phyloP scores from a whole-genome alignment of 495 filamentous ascomycete species.

The Neurospora sp. region DNA sequence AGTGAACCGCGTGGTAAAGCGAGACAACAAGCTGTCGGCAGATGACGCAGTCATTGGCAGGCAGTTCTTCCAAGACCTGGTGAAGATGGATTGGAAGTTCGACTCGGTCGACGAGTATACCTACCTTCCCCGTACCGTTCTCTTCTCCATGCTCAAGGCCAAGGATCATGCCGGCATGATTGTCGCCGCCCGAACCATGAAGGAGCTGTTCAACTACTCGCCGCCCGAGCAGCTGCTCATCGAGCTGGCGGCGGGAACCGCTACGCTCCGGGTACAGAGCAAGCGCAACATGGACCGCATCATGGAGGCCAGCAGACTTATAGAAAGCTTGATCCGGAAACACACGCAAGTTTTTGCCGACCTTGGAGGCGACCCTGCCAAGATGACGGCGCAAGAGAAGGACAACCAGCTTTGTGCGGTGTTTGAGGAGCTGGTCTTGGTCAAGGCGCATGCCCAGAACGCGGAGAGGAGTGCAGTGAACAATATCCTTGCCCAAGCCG shows the following conservation, averaged over 20 bases:
- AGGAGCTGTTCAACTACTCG: constrained; percentile 40
- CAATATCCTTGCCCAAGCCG: constrained; percentile 31
- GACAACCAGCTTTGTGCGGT: constrained; percentile 15
- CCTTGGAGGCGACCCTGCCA: constrained; percentile 11
- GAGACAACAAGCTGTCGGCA: constrained; percentile 28
- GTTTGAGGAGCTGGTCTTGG: constrained; percentile 27
- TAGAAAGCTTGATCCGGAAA: constrained; percentile 20
- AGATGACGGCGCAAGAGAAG: constrained; percentile 16
- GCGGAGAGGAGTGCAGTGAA: constrained; percentile 25
- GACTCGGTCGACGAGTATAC: constrained; percentile 21
- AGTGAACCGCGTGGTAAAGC: constrained; percentile 29
- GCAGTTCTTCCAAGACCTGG: constrained; percentile 51
- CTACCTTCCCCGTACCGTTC: constrained; percentile 29
- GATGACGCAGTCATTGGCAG: constrained; percentile 44
- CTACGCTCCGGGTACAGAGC: constrained; percentile 24
- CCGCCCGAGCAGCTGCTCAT: constrained; percentile 32
- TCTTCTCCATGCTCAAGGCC: constrained; percentile 36
- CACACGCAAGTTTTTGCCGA: constrained; percentile 4
- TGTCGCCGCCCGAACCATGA: constrained; percentile 48
- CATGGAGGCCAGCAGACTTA: constrained; percentile 18
- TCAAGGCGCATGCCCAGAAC: constrained; percentile 28
- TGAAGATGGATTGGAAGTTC: constrained; percentile 25
- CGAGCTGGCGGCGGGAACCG: constrained; percentile 28
- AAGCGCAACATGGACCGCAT: constrained; percentile 23
- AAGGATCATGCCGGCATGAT: constrained; percentile 44